Conservation (phyloP, 208 protist species). For the Novymonas esmeraldas region DNA sequence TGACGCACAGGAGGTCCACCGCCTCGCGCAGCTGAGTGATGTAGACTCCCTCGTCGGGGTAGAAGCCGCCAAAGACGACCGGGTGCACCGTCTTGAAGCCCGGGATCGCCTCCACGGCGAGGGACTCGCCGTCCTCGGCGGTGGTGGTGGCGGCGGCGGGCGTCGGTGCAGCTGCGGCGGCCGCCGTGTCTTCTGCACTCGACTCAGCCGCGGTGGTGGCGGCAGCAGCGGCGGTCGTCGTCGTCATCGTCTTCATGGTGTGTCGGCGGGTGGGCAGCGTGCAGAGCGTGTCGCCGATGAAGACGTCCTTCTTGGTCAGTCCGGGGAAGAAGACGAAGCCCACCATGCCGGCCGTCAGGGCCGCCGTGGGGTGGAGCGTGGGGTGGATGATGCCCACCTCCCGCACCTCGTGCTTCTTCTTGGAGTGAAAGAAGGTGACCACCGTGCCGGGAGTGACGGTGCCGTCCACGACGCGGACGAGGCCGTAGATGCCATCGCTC, state of each 20-base stretch:
- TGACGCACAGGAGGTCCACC: constrained; percentile 94
- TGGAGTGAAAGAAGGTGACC: constrained; percentile 66
- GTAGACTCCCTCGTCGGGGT: constrained; percentile 88
- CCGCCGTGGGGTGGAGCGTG: constrained; percentile 76
- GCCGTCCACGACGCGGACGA: constrained; percentile 92
- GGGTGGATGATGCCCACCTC: constrained; percentile 96
- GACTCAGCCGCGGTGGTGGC: neutral
- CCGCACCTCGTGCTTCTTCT: constrained; percentile 77
- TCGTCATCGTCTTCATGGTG: constrained; percentile 32
- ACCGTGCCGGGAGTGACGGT: constrained; percentile 78
- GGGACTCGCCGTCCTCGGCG: neutral
- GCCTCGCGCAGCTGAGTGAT: constrained; percentile 90
- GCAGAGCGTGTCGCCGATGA: constrained; percentile 96
- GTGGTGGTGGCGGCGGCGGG: too few relatives aligned
- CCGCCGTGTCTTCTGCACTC: neutral
- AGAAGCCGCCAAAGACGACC: constrained; percentile 97
- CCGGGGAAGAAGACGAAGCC: constrained; percentile 94
- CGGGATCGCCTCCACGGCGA: constrained; percentile 38
- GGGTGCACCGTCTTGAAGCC: constrained; percentile 84
- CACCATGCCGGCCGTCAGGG: constrained; percentile 94
- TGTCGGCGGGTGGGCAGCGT: constrained; percentile 57
- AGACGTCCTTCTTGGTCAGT: constrained; percentile 83
- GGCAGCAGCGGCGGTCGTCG: neutral
- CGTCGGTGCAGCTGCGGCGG: neutral
- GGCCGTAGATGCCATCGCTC: constrained; percentile 66